phyloP scores from a whole-genome alignment of 805 yeast species.

The Wickerhamomyces subpelliculosus region DNA sequence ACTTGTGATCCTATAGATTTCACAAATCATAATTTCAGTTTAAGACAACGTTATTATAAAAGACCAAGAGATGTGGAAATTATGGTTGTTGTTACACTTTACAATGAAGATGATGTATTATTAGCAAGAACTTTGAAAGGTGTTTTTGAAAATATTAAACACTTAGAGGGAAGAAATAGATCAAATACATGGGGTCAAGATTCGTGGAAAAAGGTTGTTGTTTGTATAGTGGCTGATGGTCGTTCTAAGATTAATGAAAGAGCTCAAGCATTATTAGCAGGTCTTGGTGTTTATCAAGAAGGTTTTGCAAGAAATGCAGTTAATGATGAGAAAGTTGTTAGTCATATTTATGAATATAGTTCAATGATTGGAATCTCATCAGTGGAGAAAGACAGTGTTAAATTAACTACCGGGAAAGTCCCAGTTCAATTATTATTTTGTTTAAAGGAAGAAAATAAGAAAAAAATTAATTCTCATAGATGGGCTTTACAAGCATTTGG shows the following conservation, averaged over 20 bases:
- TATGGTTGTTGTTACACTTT: slow-evolving; percentile 81
- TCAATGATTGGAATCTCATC: slow-evolving; percentile 80
- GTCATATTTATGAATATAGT: slow-evolving; percentile 91
- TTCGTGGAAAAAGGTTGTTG: slow-evolving; percentile 91
- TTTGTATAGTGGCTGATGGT: slow-evolving; percentile 88
- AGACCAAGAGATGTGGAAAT: slow-evolving; percentile 81
- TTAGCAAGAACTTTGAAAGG: slow-evolving; percentile 86
- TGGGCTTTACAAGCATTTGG: slow-evolving; percentile 96
- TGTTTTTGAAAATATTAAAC: slow-evolving; percentile 77
- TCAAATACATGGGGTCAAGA: slow-evolving; percentile 89
- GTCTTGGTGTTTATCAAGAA: slow-evolving; percentile 89
- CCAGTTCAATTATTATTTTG: slow-evolving; percentile 91
- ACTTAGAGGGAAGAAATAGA: slow-evolving; percentile 58
- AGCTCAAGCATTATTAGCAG: slow-evolving; percentile 72
- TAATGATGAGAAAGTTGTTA: slow-evolving; percentile 71
- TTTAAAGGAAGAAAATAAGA: slow-evolving; percentile 80
- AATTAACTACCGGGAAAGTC: slow-evolving; percentile 57
- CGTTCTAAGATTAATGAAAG: slow-evolving; percentile 75
- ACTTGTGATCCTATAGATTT: slow-evolving; percentile 86
- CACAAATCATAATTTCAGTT: slow-evolving; percentile 53
- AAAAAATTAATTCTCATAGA: slow-evolving; percentile 90
- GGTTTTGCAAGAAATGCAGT: slow-evolving; percentile 92
- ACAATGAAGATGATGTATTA: slow-evolving; percentile 79
- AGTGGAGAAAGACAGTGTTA: slow-evolving; percentile 55
- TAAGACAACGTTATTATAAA: slow-evolving; percentile 74